Evolutionary conservation across 768 basidiomycete genomes (phyloP), one percentile per base, ranked within the genome.

Genomic region (Mycena floridula): DNA sequence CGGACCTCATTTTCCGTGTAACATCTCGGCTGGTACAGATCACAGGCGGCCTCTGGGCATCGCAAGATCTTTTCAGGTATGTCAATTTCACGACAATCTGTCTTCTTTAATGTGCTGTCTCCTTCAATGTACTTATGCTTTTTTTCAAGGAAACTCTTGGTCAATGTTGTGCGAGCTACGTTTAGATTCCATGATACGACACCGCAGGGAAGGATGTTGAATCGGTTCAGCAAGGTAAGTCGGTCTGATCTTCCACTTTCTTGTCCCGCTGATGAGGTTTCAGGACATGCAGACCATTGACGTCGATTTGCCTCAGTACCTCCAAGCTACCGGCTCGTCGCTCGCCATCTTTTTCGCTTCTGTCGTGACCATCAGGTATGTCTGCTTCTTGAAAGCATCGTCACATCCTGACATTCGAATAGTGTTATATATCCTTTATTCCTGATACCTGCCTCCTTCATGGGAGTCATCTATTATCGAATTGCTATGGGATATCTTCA

Each of bases 211-310:
- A 82, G 88, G 3, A 83, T 92, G 74, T 70, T 93, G 52, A 93
- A 92, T 61, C 77, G 90, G 5, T 92, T 93, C 55, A 84, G 80
- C 54, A 85, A 81, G 61, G 77, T 74, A 25, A 16, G n/a, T 44
- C 24, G 45, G 38, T 42, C 22, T 6, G 15, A 15, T 15, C 27
- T 15, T 5, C 23, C 54, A 42, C 40, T 13, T 35, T 39, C n/a
- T 44, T 21, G 18, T 18, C 13, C 12, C 18, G 40, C 32, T 44
- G 7, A 36, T 23, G 0, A 20, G 25, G 22, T 40, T 22, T 44
- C 49, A 83, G 68, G 90, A 95, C 55, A 74, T 94, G 25, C 90
- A 92, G 60, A 91, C 87, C 0, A 85, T 95, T 16, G 93, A 95
- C 57, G 70, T 72, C 0, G 82, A 79, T 4, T 65, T 90, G 26